Percentiles rank a stretch among this genome's conserved stretches.
These are phyloP conservation scores for Pterocarpus santalinus DNA, from an alignment of 306 rosid species.

Conservation along the genomic window DNA sequence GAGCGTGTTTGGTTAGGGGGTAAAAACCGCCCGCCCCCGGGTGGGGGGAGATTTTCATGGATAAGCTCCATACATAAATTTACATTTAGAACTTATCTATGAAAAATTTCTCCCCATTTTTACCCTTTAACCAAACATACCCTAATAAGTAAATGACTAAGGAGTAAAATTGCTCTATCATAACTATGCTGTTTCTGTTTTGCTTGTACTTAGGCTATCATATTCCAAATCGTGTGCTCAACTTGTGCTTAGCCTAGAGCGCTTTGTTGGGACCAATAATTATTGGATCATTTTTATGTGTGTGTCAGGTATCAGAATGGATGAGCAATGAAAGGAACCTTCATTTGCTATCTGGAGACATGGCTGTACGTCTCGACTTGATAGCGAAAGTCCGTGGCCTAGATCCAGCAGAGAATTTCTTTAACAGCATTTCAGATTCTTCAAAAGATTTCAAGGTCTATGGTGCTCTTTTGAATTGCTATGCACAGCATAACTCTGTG, in stretches of 20 bases:
- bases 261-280: not conserved
- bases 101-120: too few relatives aligned
- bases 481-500: conserved; percentile 53
- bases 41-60: too few relatives aligned
- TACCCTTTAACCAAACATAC: too few relatives aligned
- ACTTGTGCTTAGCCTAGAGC: not conserved
- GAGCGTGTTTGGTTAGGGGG: too few relatives aligned
- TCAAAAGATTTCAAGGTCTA: conserved; percentile 55
- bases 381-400: conserved; percentile 63
- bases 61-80: too few relatives aligned
- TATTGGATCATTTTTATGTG: not conserved
- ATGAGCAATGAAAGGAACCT: conserved; percentile 46
- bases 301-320: conserved; percentile 69
- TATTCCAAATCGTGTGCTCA: not conserved
- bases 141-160: not conserved
- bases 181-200: not conserved
- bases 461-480: conserved; percentile 70
- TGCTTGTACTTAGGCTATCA: not conserved
- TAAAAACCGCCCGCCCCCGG: too few relatives aligned
- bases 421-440: conserved; percentile 47
- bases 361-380: conserved; percentile 59
- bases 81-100: too few relatives aligned
- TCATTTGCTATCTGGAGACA: conserved; percentile 46
- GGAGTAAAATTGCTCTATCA: not conserved
- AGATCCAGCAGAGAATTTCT: conserved; percentile 65